These are phyloP conservation scores for Aspergillus awamori DNA, from an alignment of 2,329 filamentous ascomycete genomes.

Conservation along the genomic window DNA sequence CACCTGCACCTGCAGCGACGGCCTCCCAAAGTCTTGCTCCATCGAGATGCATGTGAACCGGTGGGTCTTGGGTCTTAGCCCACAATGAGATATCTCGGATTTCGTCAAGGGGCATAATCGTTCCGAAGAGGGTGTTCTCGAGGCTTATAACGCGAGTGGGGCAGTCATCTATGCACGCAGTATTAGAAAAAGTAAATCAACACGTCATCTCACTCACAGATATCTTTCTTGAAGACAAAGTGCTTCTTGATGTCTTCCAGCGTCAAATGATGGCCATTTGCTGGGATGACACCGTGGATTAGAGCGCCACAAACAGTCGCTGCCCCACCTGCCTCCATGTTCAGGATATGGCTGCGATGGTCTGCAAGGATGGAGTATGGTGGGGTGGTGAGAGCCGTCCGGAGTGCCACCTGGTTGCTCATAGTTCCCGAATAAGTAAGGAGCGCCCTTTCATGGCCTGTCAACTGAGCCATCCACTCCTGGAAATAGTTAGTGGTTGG, in stretches of 20 bases:
- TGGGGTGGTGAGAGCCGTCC: slow-evolving; percentile 16
- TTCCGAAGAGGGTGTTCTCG: slow-evolving; percentile 77
- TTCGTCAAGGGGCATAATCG: slow-evolving; percentile 71
- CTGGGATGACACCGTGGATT: slow-evolving; percentile 1
- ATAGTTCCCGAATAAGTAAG: slow-evolving; percentile 29
- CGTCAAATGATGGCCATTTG: slow-evolving; percentile 17
- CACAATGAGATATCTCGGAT: slow-evolving; percentile 66
- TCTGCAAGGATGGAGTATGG: slow-evolving; percentile 24
- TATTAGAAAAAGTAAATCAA: too few relatives aligned
- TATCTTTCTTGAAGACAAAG: slow-evolving; percentile 53
- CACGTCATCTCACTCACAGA: too few relatives aligned
- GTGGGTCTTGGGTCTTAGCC: slow-evolving; percentile 48
- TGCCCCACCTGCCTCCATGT: slow-evolving; percentile 22
- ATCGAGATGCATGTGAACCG: slow-evolving; percentile 70
- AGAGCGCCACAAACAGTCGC: slow-evolving; percentile 17
- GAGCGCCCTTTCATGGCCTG: slow-evolving; percentile 21
- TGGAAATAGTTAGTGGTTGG: slow-evolving; percentile 20
- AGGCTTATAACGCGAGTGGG: slow-evolving; percentile 75
- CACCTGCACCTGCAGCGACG: slow-evolving; percentile 65
- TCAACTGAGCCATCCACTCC: slow-evolving; percentile 19
- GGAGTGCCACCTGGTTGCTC: slow-evolving; percentile 27
- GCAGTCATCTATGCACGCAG: slow-evolving; percentile 61
- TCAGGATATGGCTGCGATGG: slow-evolving; percentile 18
- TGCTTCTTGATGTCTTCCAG: slow-evolving; percentile 15
- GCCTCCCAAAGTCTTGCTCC: slow-evolving; percentile 78